Base-by-base conservation (phyloP, 2,329 filamentous ascomycete genomes). In the Sordariomycetes sp. region DNA sequence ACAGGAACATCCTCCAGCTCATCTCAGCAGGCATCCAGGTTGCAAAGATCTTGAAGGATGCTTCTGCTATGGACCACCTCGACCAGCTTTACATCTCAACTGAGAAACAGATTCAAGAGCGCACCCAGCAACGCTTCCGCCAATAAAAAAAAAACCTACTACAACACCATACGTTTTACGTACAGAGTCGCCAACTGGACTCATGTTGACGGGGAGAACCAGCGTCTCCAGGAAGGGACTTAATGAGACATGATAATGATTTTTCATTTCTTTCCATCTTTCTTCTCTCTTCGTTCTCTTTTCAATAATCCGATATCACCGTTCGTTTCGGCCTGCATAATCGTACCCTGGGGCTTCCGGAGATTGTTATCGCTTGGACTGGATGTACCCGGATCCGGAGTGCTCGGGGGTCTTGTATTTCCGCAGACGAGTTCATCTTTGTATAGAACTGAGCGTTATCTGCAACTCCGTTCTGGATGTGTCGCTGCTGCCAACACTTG, bases 11-110 rank as follows among this genome's bases (percentile, higher is more conserved):
- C 42, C 68, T 93, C 39, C 86, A 93, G 62, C 72, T 92, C 42
- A 86, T 93, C 50, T 88, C 83, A 42, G 86, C 86, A 26, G 86
- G 86, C 25, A 83, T 86, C 34, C 86, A 93, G 58, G 86, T 93
- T 39, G 82, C 85, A 39, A 90, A 86, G 58, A 87, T 93, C 42
- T 64, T 93, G 40, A 87, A 86, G 63, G 86, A 93, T 61, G 80
- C 83, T 29, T 71, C 73, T 42, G 84, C 86, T 38, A 90, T 92
- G 85, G 76, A 84, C 45, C 85, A 81, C 53, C 68, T 92, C 50
- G 83, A 90, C 62, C 70, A 70, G 55, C 68, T 93, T 58, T 93
- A 93, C 70, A 72, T 84, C 65, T 74, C 79, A 47, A 92, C 85
- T 33, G 86, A 92, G 62, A 73, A 74, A 55, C 70, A 82, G 58